Conservation (phyloP, 257 asterid genomes). For the Linaria vulgaris region DNA sequence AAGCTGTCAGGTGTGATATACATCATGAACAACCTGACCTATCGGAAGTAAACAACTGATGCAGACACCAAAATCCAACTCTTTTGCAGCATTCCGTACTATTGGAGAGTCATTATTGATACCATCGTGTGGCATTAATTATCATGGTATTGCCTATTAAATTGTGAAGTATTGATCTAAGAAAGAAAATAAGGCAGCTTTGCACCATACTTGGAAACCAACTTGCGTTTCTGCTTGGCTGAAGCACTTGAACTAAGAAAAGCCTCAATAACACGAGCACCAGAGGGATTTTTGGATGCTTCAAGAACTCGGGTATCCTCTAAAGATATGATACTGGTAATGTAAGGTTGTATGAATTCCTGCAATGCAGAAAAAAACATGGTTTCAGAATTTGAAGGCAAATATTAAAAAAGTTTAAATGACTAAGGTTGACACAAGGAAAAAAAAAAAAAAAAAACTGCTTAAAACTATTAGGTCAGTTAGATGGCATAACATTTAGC, state of each 20-base stretch:
- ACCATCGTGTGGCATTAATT: not conserved
- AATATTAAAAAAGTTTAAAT: not conserved
- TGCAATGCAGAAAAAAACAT: slow-evolving; percentile 28
- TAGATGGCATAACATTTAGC: not conserved
- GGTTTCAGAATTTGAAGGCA: slow-evolving; percentile 21
- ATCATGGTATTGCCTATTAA: not conserved
- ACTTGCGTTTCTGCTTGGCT: slow-evolving; percentile 69
- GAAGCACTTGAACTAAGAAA: slow-evolving; percentile 73
- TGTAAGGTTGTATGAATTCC: slow-evolving; percentile 66
- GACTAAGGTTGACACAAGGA: not conserved
- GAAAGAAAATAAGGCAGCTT: slow-evolving; percentile 22
- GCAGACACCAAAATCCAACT: not conserved
- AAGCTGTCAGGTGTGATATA: not conserved
- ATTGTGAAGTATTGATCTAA: slow-evolving; percentile 12
- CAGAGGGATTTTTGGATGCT: slow-evolving; percentile 74
- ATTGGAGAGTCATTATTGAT: not conserved
- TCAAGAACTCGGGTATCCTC: slow-evolving; percentile 63
- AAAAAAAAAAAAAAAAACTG: slow-evolving; percentile 1
- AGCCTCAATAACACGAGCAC: slow-evolving; percentile 90
- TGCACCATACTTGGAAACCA: slow-evolving; percentile 64
- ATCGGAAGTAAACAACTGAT: not conserved
- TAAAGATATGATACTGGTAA: slow-evolving; percentile 68
- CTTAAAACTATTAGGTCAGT: slow-evolving; percentile 14
- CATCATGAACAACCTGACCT: not conserved
- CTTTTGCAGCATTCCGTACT: not conserved